These are phyloP conservation scores for Tetrahymena malaccensis DNA, from an alignment of 73 alveolate species.

Conservation along the genomic window DNA sequence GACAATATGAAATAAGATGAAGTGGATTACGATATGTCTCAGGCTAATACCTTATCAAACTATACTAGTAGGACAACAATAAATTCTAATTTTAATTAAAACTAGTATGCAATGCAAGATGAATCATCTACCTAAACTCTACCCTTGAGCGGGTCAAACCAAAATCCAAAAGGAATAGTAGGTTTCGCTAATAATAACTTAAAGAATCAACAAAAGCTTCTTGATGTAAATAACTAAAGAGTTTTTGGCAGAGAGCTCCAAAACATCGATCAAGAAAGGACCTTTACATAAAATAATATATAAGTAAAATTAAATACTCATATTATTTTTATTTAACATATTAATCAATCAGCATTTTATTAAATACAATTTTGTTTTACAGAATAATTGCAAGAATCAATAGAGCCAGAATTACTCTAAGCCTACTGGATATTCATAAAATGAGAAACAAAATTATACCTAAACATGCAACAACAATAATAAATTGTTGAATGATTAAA, in stretches of 20 bases:
- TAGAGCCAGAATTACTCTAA: neutral
- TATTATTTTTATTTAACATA: neutral
- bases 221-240: neutral
- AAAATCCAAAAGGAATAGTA: neutral
- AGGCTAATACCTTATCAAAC: neutral
- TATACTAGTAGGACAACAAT: neutral
- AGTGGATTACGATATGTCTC: neutral
- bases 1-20: neutral
- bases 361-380: neutral
- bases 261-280: neutral
- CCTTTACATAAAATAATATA: neutral
- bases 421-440: neutral
- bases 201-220: neutral
- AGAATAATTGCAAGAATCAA: neutral
- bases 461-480: neutral
- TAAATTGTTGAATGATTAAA: neutral
- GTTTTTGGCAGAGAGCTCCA: neutral
- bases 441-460: neutral
- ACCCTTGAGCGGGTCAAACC: neutral
- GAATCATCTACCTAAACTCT: neutral
- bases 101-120: neutral
- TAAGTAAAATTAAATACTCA: neutral
- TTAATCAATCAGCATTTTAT: neutral
- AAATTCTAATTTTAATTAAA: neutral
- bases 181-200: neutral